A percentile compares a stretch with the other conserved stretches of the same genome.
Evolutionary conservation across 2,329 filamentous ascomycete genomes (phyloP).

Genomic region (Drechslera avenae): DNA sequence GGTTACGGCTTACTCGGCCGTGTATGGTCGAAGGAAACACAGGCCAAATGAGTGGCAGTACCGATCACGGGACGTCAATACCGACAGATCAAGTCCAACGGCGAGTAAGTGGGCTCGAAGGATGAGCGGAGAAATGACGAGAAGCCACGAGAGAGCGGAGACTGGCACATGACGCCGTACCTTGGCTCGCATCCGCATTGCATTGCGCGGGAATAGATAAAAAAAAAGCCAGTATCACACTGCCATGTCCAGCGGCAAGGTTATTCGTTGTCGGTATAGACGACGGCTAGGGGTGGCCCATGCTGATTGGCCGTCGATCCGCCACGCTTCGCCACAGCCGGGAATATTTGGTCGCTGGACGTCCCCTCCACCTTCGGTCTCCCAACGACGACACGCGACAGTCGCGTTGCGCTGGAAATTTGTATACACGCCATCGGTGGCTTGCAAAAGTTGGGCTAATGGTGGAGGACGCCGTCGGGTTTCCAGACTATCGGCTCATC

Average conservation of each 20-base stretch:
- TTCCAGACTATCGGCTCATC: conserved; percentile 30
- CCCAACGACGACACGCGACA: conserved; percentile 27
- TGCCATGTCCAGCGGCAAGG: conserved; percentile 21
- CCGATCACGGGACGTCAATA: conserved; percentile 23
- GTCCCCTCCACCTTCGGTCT: conserved; percentile 7
- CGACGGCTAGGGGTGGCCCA: conserved; percentile 16
- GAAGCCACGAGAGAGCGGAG: conserved; percentile 22
- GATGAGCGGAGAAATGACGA: conserved; percentile 10
- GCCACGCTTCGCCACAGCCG: conserved; percentile 25
- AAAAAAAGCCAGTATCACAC: conserved; percentile 22
- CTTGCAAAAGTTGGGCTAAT: conserved; percentile 8
- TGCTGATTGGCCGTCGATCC: conserved; percentile 23
- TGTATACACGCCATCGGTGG: conserved; percentile 2
- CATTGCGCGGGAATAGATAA: conserved; percentile 13
- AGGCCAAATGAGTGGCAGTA: conserved; percentile 20
- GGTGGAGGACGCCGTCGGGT: conserved; percentile 22
- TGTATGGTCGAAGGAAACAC: conserved; percentile 9
- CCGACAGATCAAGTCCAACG: conserved; percentile 3
- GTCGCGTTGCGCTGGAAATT: conserved; percentile 19
- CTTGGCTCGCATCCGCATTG: conserved; percentile 19
- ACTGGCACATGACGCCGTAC: conserved; percentile 14
- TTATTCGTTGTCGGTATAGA: conserved; percentile 25
- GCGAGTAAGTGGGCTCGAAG: conserved; percentile 6
- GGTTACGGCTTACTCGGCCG: conserved; percentile 15
- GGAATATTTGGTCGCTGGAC: conserved; percentile 17